Base-by-base conservation (phyloP, 148 eudicot genomes). In the Vaccinium macrocarpon region DNA sequence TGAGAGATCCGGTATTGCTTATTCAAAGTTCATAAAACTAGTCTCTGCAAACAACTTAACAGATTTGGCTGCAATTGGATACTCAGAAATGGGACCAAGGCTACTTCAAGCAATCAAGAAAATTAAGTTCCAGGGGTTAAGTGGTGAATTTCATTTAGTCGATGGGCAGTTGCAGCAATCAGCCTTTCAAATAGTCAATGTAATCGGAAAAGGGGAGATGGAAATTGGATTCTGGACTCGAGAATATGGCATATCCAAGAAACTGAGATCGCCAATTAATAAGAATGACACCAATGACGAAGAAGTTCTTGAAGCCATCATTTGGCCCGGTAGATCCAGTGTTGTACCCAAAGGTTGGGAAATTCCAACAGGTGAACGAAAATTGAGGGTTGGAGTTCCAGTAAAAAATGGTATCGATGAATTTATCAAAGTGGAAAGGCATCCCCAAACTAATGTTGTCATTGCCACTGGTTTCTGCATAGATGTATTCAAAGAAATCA, bases 331-430 rank as follows among this genome's bases (percentile, higher is more conserved):
- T 13, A 89, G 88, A 46, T 53, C 86, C 0, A 59, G 52, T 19
- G 23, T 8, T 8, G 70, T 81, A 10, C 97, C 97, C 1, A 90
- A 85, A 89, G 94, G 93, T 48, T 93, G 97, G 95, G 97, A 91
- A 49, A 70, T 87, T 8, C 89, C 91, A 2, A 88, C 83, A 49
- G 72, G 82, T 50, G 87, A 74, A 23, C 82, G 72, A 48, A 90
- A 82, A 84, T 83, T 93, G 57, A 88, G 50, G 83, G 87, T 91
- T 38, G 91, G 88, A 62, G 88, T 93, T 66, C 92, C 93, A 61
- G 81, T 84, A 1, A 88, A 77, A 73, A 0, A 16, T 42, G 84
- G 84, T 13, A 86, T 87, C 23, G 9, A 51, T 10, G 90, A 91
- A 72, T 91, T 91, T 38, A 25, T 91, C 8, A 82, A 84, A 21